Percentiles rank a stretch among this genome's conserved stretches.
These are phyloP conservation scores for Capronia americana DNA, from an alignment of 2,329 filamentous ascomycete genomes.

Conservation along the genomic window DNA sequence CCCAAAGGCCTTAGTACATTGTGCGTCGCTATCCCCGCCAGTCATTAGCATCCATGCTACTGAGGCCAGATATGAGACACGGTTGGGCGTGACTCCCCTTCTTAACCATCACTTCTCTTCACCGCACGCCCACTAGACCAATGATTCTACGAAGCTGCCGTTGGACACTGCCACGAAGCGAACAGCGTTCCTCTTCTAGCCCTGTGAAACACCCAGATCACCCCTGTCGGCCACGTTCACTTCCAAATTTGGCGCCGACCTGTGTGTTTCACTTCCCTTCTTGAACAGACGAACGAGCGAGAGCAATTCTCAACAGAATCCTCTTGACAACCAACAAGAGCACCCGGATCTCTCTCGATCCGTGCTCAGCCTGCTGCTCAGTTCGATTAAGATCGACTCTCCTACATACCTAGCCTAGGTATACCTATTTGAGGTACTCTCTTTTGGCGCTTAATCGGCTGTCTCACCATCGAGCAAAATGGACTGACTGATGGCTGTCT, in stretches of 20 bases:
- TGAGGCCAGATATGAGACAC: constrained; percentile 33
- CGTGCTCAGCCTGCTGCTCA: constrained; percentile 34
- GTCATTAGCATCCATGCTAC: constrained; percentile 26
- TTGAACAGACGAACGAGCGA: constrained; percentile 23
- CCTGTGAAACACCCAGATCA: constrained; percentile 30
- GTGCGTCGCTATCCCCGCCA: constrained; percentile 32
- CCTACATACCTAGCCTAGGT: constrained; percentile 22
- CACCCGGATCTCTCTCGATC: constrained; percentile 32
- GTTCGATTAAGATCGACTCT: constrained; percentile 21
- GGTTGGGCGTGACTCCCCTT: constrained; percentile 29
- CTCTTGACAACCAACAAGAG: constrained; percentile 24
- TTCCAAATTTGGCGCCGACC: constrained; percentile 37
- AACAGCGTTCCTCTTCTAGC: constrained; percentile 29
- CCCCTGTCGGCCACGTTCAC: constrained; percentile 30
- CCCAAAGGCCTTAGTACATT: constrained; percentile 31
- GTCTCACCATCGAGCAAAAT: constrained; percentile 27
- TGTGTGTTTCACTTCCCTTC: constrained; percentile 35
- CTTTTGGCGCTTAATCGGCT: constrained; percentile 23
- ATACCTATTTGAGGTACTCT: constrained; percentile 35
- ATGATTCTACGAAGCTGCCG: constrained; percentile 19
- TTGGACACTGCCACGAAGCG: constrained; percentile 26
- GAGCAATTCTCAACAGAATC: constrained; percentile 16
- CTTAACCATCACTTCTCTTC: constrained; percentile 23
- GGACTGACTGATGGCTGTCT: constrained; percentile 42
- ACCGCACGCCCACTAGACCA: constrained; percentile 22